A percentile compares a stretch with the other conserved stretches of the same genome.
Conservation (phyloP, 2,329 filamentous ascomycete species). For the Lanzia echinophila region DNA sequence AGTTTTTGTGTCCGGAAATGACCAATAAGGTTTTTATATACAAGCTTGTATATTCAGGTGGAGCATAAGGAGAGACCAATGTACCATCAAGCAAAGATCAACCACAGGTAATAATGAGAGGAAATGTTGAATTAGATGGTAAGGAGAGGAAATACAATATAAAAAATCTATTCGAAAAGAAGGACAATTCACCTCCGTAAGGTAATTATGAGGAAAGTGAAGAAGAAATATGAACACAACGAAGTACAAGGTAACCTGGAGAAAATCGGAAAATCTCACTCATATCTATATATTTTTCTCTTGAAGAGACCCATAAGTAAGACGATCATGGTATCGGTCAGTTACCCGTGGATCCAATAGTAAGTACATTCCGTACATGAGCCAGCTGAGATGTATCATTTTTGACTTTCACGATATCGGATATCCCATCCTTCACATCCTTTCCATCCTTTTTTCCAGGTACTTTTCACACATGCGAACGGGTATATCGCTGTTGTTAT, state of each 20-base stretch:
- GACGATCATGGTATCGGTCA: neutral
- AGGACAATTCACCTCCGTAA: neutral
- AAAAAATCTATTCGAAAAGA: neutral
- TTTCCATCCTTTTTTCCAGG: too few relatives aligned
- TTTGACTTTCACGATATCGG: too few relatives aligned
- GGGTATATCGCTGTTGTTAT: neutral
- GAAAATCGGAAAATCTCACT: neutral
- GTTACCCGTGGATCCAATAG: neutral
- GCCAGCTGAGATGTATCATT: too few relatives aligned
- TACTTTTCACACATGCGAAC: neutral
- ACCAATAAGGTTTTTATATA: neutral
- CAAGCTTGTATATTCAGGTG: neutral
- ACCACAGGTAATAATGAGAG: neutral
- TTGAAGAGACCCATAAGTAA: neutral
- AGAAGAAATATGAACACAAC: neutral
- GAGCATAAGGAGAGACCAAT: slow-evolving; percentile 6
- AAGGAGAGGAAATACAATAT: neutral
- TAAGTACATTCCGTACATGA: neutral
- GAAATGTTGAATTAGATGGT: too few relatives aligned
- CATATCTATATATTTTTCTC: neutral
- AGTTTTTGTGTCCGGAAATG: neutral
- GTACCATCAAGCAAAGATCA: neutral
- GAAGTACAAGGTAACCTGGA: neutral
- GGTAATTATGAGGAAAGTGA: neutral
- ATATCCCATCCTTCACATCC: too few relatives aligned